phyloP scores from a whole-genome alignment of 371 early-diverging fungal genomes.

The Haplosporangium sp. region DNA sequence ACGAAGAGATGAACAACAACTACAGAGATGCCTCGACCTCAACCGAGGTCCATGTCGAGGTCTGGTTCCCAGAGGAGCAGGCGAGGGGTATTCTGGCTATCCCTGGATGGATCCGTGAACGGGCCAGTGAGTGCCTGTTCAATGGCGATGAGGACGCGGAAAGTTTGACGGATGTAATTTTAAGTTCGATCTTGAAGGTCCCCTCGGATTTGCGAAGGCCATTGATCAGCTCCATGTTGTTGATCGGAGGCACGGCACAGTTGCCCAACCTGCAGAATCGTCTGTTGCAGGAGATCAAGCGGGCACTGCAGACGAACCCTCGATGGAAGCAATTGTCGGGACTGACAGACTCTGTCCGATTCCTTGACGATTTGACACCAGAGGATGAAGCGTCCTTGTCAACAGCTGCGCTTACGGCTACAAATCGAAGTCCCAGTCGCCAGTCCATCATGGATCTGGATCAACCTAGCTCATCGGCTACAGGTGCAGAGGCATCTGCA shows the following conservation, averaged over 20 bases:
- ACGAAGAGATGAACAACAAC: constrained; percentile 60
- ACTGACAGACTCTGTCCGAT: constrained; percentile 50
- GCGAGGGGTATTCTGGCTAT: constrained; percentile 66
- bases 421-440: constrained; percentile 18
- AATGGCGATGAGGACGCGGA: constrained; percentile 82
- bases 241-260: constrained; percentile 84
- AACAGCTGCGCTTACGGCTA: constrained; percentile 2
- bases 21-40: constrained; percentile 71
- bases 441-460: constrained; percentile 35
- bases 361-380: constrained; percentile 48
- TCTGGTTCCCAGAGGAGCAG: constrained; percentile 58
- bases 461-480: neutral
- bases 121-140: constrained; percentile 85
- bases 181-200: constrained; percentile 72
- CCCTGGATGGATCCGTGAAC: constrained; percentile 92
- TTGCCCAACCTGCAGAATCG: constrained; percentile 80
- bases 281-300: constrained; percentile 70
- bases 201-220: constrained; percentile 82
- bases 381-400: constrained; percentile 28
- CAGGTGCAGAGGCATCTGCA: neutral
- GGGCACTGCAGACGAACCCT: constrained; percentile 63
- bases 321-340: constrained; percentile 48
- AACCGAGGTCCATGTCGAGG: constrained; percentile 62
- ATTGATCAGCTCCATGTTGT: constrained; percentile 71
- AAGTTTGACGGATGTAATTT: constrained; percentile 67